Evolutionary conservation across 2,329 filamentous ascomycete genomes (phyloP).

Genomic region (Fusarium sp.): DNA sequence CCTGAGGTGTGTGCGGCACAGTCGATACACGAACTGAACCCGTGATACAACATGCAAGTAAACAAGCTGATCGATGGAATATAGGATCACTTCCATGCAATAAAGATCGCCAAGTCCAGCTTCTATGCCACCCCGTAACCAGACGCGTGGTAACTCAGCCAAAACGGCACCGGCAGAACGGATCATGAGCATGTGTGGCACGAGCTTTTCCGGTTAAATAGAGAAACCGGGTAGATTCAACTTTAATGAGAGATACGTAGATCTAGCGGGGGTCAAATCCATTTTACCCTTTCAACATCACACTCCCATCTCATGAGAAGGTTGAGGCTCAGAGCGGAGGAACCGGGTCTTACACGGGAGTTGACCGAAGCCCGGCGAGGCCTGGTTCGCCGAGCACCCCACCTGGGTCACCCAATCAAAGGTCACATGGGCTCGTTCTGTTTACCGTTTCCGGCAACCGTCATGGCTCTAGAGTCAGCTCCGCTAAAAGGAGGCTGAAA

Average conservation of each 20-base stretch:
- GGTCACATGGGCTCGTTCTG: background rate
- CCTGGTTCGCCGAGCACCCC: background rate
- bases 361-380: background rate
- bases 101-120: background rate
- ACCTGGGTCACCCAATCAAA: slow-evolving; percentile 13
- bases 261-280: background rate
- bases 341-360: background rate
- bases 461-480: background rate
- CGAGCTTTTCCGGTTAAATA: slow-evolving; percentile 7
- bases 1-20: background rate
- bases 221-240: background rate
- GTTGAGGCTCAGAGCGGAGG: background rate
- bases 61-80: background rate
- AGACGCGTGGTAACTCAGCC: background rate
- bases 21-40: background rate
- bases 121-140: background rate
- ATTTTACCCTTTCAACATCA: background rate
- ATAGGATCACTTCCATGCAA: background rate
- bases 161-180: background rate
- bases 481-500: background rate
- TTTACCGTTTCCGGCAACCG: slow-evolving; percentile 24
- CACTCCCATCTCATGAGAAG: background rate
- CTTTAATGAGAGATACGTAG: background rate
- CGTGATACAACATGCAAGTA: background rate
- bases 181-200: background rate